Base-by-base conservation (phyloP, 345 rosid genomes). In the Combretum micranthum region DNA sequence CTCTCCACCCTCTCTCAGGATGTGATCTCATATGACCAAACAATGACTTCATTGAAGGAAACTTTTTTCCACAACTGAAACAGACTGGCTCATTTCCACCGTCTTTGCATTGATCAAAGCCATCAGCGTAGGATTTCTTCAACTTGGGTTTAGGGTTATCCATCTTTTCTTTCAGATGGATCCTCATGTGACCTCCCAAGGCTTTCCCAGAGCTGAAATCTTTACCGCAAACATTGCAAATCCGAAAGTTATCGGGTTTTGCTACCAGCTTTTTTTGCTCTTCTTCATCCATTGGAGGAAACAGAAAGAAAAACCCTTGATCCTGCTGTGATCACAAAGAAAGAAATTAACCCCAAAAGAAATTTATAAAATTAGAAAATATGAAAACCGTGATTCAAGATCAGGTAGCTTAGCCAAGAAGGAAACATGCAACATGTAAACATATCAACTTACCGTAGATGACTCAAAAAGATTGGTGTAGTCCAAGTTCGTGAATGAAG, bases 21-120 rank as follows among this genome's bases (percentile, higher is more conserved):
- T 79, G 83, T 19, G 63, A 64, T 42, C 80, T 67, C 83, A 79
- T 79, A 67, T 79, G 83, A 20, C 83, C 80, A 25, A 58, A 72
- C 23, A 79, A 67, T 9, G 83, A 69, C 53, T 72, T 79, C 70
- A 57, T 52, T 4, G 83, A 79, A 59, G 56, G 63, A 42, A 79
- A 79, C 46, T 39, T 57, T 61, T 60, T 75, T 15, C 68, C 68
- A 48, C 83, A 79, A 50, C 70, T 64, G 0, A n/a, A 69, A 13
- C 83, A 79, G 20, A 51, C 15, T 12, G 12, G 10, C 47, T 15
- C 10, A 14, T 50, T 23, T 8, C 39, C 8, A 54, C 19, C 9
- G 10, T 5, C 39, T 32, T 26, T 10, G 20, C 13, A 10, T 11
- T 37, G 42, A 13, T 15, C 54, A 20, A 19, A 21, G 1, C 54